These are phyloP conservation scores for Tolypocladium guangdongense DNA, from an alignment of 2,329 filamentous ascomycete species.

Conservation along the genomic window DNA sequence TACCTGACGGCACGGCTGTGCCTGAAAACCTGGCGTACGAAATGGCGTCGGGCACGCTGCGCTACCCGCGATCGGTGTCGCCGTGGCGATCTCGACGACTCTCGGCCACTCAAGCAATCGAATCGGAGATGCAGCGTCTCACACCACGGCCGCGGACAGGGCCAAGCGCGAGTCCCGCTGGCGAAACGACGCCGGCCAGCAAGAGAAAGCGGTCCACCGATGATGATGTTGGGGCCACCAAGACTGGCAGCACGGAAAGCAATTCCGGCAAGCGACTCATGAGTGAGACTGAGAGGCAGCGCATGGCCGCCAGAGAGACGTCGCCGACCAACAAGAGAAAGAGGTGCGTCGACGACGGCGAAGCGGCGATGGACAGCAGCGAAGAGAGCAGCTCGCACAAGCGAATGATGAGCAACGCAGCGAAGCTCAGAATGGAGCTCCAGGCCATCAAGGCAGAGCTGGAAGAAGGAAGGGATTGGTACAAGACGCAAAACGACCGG, in stretches of 20 bases:
- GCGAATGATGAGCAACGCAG: constrained; percentile 31
- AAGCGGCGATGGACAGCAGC: constrained; percentile 3
- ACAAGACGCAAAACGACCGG: constrained; percentile 31
- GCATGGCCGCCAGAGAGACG: constrained; percentile 4
- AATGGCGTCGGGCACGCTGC: constrained; percentile 12
- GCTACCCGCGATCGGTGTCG: constrained; percentile 1
- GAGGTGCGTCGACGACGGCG: constrained; percentile 14
- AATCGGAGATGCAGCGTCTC: constrained; percentile 4
- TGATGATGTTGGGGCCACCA: constrained; percentile 1
- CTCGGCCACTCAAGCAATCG: background rate
- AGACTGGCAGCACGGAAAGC: background rate
- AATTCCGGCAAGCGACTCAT: background rate
- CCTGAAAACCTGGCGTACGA: constrained; percentile 39
- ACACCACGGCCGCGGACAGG: background rate
- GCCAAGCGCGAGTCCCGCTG: background rate
- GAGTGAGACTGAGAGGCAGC: background rate
- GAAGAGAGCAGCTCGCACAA: constrained; percentile 20
- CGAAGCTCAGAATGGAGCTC: constrained; percentile 28
- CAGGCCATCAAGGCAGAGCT: constrained; percentile 31
- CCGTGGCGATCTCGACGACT: background rate
- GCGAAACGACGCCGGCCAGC: constrained; percentile 1
- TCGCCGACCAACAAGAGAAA: constrained; percentile 21
- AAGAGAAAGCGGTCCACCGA: constrained; percentile 11
- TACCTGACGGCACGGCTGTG: constrained; percentile 41
- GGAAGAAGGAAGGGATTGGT: constrained; percentile 36